phyloP scores from a whole-genome alignment of 78 protist species.

The Dictyostelium capitatum region DNA sequence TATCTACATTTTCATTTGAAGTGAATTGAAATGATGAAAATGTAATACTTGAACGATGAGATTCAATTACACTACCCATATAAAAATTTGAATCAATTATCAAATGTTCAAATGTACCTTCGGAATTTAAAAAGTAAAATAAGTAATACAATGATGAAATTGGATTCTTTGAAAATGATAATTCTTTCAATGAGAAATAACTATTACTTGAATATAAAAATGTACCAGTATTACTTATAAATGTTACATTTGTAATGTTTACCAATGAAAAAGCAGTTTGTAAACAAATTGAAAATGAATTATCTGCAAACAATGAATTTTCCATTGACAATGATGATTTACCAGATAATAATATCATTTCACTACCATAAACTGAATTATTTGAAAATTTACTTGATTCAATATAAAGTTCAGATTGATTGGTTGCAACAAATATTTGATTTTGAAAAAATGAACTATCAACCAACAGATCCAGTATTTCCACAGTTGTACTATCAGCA shows the following conservation, averaged over 20 bases:
- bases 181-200: neutral
- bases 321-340: neutral
- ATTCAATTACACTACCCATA: neutral
- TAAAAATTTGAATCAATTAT: conserved; percentile 5
- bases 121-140: neutral
- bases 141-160: neutral
- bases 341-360: neutral
- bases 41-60: neutral
- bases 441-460: neutral
- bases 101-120: neutral
- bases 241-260: neutral
- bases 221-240: neutral
- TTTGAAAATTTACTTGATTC: neutral
- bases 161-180: conserved; percentile 1
- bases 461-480: neutral
- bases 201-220: neutral
- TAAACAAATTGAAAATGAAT: neutral
- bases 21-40: neutral
- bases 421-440: neutral
- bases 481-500: neutral
- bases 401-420: neutral
- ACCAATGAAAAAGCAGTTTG: neutral
- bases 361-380: conserved; percentile 1
- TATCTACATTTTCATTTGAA: neutral
- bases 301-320: neutral